Conservation (phyloP, 345 rosid species). For the Laguncularia racemosa region DNA sequence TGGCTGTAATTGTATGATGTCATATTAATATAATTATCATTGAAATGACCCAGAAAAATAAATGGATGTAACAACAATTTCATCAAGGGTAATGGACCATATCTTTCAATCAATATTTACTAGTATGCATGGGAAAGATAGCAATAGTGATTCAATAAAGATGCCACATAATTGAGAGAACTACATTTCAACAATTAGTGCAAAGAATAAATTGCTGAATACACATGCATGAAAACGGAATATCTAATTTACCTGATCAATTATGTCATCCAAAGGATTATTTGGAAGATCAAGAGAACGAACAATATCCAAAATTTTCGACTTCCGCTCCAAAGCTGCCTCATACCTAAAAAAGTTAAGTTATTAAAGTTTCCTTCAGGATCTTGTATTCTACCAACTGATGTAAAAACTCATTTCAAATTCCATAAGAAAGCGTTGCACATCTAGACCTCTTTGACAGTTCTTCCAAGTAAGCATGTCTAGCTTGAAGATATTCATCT, state of each 20-base stretch:
- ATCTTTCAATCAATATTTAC: too few species aligned
- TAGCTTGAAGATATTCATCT: slow-evolving; percentile 78
- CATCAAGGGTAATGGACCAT: too few species aligned
- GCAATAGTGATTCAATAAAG: too few species aligned
- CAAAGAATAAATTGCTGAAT: background rate
- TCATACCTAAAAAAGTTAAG: slow-evolving; percentile 55
- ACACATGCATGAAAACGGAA: background rate
- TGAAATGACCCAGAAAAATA: too few species aligned
- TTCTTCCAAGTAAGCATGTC: slow-evolving; percentile 55
- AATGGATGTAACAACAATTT: too few species aligned
- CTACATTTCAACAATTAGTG: background rate
- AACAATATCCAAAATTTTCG: slow-evolving; percentile 78
- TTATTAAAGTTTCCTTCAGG: background rate
- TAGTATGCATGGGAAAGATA: too few species aligned
- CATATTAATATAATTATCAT: too few species aligned
- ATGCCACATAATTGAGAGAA: background rate
- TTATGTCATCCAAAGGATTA: slow-evolving; percentile 95
- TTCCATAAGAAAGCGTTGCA: slow-evolving; percentile 9
- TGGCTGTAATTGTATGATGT: too few species aligned
- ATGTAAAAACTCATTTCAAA: background rate
- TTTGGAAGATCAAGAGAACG: slow-evolving; percentile 90
- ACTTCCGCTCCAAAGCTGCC: slow-evolving; percentile 76
- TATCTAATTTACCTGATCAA: slow-evolving; percentile 63
- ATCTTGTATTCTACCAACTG: background rate
- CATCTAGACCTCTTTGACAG: slow-evolving; percentile 58